These are phyloP conservation scores for Eimeria sp. DNA, from an alignment of 169 alveolate species.

Conservation along the genomic window DNA sequence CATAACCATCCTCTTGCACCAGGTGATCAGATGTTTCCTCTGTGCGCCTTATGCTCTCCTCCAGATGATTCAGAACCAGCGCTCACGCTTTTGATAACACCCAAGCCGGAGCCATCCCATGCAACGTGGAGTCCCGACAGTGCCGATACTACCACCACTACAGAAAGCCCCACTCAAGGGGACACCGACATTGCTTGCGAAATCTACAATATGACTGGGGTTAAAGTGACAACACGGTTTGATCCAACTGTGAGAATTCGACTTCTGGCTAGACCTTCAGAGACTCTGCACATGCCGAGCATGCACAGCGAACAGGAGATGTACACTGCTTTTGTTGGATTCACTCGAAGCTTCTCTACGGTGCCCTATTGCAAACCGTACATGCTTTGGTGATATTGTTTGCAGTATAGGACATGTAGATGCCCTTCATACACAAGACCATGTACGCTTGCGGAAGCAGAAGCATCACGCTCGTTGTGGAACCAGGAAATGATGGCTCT, in stretches of 20 bases:
- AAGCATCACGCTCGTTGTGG: slow-evolving; percentile 68
- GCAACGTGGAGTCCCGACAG: slow-evolving; percentile 36
- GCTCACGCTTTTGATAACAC: background rate
- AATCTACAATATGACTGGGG: slow-evolving; percentile 22
- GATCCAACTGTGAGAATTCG: slow-evolving; percentile 28
- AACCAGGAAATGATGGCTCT: slow-evolving; percentile 63
- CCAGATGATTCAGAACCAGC: slow-evolving; percentile 16
- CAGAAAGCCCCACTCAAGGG: background rate
- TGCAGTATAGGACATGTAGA: slow-evolving; percentile 54
- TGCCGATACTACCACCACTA: slow-evolving; percentile 21
- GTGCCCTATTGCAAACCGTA: background rate
- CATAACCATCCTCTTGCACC: background rate
- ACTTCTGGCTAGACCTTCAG: background rate
- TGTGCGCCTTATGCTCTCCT: background rate
- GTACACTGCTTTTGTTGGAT: background rate
- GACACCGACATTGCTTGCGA: slow-evolving; percentile 16
- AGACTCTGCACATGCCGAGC: background rate
- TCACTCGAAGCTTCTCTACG: background rate
- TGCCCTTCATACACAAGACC: slow-evolving; percentile 67
- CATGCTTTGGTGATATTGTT: background rate
- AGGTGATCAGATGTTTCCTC: background rate
- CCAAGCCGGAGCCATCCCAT: slow-evolving; percentile 68
- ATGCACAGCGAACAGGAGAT: background rate
- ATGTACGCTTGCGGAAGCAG: slow-evolving; percentile 53
- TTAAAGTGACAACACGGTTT: background rate